Evolutionary conservation across 2,329 filamentous ascomycete species (phyloP), one percentile per base, ranked within the genome.

Genomic region (Trichoderma koningiopsis): DNA sequence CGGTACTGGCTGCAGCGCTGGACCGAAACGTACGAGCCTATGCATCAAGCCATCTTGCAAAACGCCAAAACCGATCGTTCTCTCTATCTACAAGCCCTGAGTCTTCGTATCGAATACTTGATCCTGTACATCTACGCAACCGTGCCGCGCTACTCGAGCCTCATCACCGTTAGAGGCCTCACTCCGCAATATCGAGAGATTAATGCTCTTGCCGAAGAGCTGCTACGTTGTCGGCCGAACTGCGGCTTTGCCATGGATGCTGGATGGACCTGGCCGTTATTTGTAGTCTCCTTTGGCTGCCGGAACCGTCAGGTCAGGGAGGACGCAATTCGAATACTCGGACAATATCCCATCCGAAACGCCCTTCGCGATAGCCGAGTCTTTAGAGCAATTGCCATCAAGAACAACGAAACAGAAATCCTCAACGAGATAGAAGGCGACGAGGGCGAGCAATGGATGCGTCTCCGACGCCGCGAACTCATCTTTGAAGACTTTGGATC

Each of bases 161-260:
- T 80, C 61, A 75, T 77, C 58, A 77, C 75, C 3, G 78, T 81
- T 57, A 78, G 76, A 37, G 73, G 74, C 4, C 76, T 83, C 55
- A 84, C 81, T 4, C 80, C 81, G 0, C 76, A 81, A 47, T 83
- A 83, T 70, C 77, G 74, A 16, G 82, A 84, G 72, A 79, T 84
- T 24, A 82, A 79, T 37, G 70, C 70, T 0, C 77, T 82, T 6
- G 77, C 78, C 6, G 80, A 81, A 67, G 78, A 76, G 2, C 70
- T 84, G 4, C 77, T 84, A 29, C 71, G 72, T 31, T 74, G 75
- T 13, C 77, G 78, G 14, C 78, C 75, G 13, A 80, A 73, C 68
- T 80, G 79, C n/a, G 77, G 77, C 62, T 83, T 84, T 69, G 78
- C 82, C 0, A 81, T 84, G 80, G 82, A 84, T 69, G 79, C 81